phyloP scores from a whole-genome alignment of 1,284 basidiomycete species.

The Mycosarcoma mackinlayi region DNA sequence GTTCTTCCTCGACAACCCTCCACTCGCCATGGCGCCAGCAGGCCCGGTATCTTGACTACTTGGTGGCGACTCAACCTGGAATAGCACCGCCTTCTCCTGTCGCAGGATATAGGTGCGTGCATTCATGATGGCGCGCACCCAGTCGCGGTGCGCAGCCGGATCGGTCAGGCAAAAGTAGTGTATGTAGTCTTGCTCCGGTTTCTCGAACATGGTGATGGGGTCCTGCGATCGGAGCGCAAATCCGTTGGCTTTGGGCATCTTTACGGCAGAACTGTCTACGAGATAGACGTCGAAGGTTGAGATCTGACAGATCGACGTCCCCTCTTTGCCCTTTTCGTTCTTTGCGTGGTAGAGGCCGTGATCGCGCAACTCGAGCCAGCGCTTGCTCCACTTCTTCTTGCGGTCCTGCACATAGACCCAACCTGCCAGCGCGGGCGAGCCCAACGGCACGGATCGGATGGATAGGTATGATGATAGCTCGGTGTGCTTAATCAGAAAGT shows the following conservation, averaged over 20 bases:
- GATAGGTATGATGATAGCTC: conserved; percentile 58
- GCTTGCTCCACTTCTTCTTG: conserved; percentile 62
- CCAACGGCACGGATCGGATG: conserved; percentile 51
- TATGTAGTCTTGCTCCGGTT: conserved; percentile 62
- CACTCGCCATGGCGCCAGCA: conserved; percentile 2
- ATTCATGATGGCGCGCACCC: conserved; percentile 61
- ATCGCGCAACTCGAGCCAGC: conserved; percentile 67
- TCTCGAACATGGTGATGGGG: conserved; percentile 57
- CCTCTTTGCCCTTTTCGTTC: conserved; percentile 66
- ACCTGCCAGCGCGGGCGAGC: conserved; percentile 60
- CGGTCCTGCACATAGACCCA: conserved; percentile 62
- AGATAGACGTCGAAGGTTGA: conserved; percentile 64
- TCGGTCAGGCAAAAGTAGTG: conserved; percentile 63
- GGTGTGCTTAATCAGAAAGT: conserved; percentile 61
- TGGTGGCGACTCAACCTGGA: conserved; percentile 35
- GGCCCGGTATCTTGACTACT: conserved; percentile 10
- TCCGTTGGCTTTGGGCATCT: conserved; percentile 59
- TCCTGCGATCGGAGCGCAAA: conserved; percentile 63
- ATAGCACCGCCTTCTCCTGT: conserved; percentile 62
- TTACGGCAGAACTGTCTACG: conserved; percentile 47
- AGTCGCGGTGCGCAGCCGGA: conserved; percentile 62
- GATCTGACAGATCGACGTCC: conserved; percentile 57
- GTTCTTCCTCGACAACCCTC: conserved; percentile 40
- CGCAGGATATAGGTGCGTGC: conserved; percentile 64
- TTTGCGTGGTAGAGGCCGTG: conserved; percentile 63